Evolutionary conservation across 2,329 filamentous ascomycete species (phyloP), one percentile per base, ranked within the genome.

Genomic region (Neonectria hederae): DNA sequence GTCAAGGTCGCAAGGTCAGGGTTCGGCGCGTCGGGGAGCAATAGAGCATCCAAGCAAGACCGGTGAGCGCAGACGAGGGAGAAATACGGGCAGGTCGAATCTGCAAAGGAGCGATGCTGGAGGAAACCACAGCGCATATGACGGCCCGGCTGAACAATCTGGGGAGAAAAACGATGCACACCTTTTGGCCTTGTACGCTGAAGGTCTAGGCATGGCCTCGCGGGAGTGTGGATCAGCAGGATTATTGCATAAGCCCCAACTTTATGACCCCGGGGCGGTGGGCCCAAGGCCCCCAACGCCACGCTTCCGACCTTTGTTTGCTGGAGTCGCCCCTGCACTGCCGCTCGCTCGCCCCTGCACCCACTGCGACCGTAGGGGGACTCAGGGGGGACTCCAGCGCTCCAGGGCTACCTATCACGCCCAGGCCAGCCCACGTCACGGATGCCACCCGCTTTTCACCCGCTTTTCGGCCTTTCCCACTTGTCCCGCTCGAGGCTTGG

Each of bases 71-170:
- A 45, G 65, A 56, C 32, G 61, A 65, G 55, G 43, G 56, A 69
- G 40, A 55, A 45, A 59, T 26, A 53, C 45, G 32, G 40, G 62
- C 55, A 62, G 65, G 67, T 30, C 21, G 56, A 48, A 13, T 51
- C 35, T 56, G 61, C 42, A 60, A 54, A 60, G 24, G 66, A 63
- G 61, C 54, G 56, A 64, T 54, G 68, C 54, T 68, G 71, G 71
- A 73, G 68, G 69, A 63, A 71, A 64, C 66, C 69, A 63, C 58
- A 68, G 75, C 67, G 63, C 76, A 77, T 78, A 74, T 78, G 76
- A 78, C 73, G 74, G 56, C 54, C 35, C 66, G 63, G 65, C 59
- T 69, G 68, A 65, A 53, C 21, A 66, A 67, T 71, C 71, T 69
- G 70, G 75, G 68, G 71, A 56, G 75, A 70, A 73, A 63, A 63